Percentiles rank a stretch among this genome's conserved stretches.
These are phyloP conservation scores for Mycena citricolor DNA, from an alignment of 1,284 basidiomycete genomes.

Conservation along the genomic window DNA sequence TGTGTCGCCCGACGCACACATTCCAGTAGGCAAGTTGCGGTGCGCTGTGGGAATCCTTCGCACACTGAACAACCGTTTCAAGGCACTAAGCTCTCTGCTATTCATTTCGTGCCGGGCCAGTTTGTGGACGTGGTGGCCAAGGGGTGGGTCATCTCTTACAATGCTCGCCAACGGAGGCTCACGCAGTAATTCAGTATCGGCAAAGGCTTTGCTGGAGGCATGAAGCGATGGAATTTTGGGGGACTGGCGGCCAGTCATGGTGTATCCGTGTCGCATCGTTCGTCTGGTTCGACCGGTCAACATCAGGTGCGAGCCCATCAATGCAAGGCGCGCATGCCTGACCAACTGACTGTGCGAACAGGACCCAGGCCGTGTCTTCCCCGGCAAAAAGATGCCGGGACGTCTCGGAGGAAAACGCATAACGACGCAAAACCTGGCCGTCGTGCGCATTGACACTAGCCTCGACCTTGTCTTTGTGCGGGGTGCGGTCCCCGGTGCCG, in stretches of 20 bases:
- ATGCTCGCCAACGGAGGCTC: background rate
- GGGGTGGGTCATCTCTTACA: slow-evolving; percentile 57
- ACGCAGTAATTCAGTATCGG: slow-evolving; percentile 67
- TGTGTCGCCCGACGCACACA: slow-evolving; percentile 84
- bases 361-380: slow-evolving; percentile 94
- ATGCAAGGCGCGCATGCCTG: slow-evolving; percentile 3
- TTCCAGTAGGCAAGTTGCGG: slow-evolving; percentile 74
- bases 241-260: slow-evolving; percentile 95
- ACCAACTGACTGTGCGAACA: slow-evolving; percentile 33
- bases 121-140: slow-evolving; percentile 93
- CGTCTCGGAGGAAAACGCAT: slow-evolving; percentile 84
- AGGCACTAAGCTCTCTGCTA: slow-evolving; percentile 89
- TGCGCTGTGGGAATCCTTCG: background rate
- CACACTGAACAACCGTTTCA: slow-evolving; percentile 9
- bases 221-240: slow-evolving; percentile 96
- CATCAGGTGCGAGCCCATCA: slow-evolving; percentile 68
- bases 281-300: slow-evolving; percentile 90
- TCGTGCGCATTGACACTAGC: slow-evolving; percentile 84
- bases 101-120: slow-evolving; percentile 98
- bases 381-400: slow-evolving; percentile 98
- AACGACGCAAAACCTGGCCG: slow-evolving; percentile 88
- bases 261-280: slow-evolving; percentile 94
- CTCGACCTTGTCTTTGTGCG: slow-evolving; percentile 88
- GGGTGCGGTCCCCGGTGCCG: slow-evolving; percentile 73
- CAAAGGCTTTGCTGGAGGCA: slow-evolving; percentile 95